Base-by-base conservation (phyloP, 2,329 filamentous ascomycete species). In the Xylariaceae sp. region DNA sequence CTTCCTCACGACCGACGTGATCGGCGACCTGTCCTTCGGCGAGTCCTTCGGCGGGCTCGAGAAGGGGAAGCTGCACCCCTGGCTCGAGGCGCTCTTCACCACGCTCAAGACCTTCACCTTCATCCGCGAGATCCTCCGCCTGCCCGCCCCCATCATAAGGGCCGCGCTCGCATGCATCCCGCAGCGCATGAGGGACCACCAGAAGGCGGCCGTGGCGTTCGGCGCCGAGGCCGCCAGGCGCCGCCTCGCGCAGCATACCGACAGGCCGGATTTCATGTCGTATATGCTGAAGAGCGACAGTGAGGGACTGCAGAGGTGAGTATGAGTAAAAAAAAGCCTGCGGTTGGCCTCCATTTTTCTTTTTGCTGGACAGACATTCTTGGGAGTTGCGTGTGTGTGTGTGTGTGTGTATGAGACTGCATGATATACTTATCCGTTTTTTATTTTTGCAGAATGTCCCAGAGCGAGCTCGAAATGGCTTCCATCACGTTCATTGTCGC, bases 401-500 rank as follows among this genome's bases (percentile, higher is more conserved):
- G 13, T 5, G 7, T 16, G 3, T 19, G n/a, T 16, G 13, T 11
- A 4, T 7, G 30, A 11, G 14, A 19, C 4, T 18, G 3, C 9
- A 3, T 17, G 6, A 2, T 4, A 9, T 39, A 28, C 17, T 39
- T 3, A 39, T 30, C 2, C 3, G 12, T 15, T 3, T n/a, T n/a
- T n/a, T n/a, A n/a, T 6, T 24, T 11, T 24, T 7, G 12, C 14
- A 41, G 35, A 5, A 46, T 50, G 28, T 38, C 29, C 14, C 9
- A 37, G 12, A 38, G 15, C 2, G 47, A 50, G 32, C 31, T 50
- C 13, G 32, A 37, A 8, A 35, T 36, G 23, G 34, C 39, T 2
- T 31, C 41, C 18, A 29, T 21, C 13, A 30, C 27, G 1, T 34
- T 47, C 18, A 67, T 69, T 54, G 62, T 66, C 27, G 67, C 64